Evolutionary conservation across 1,284 basidiomycete genomes (phyloP), one percentile per base, ranked within the genome.

Genomic region (Cerrena zonata): DNA sequence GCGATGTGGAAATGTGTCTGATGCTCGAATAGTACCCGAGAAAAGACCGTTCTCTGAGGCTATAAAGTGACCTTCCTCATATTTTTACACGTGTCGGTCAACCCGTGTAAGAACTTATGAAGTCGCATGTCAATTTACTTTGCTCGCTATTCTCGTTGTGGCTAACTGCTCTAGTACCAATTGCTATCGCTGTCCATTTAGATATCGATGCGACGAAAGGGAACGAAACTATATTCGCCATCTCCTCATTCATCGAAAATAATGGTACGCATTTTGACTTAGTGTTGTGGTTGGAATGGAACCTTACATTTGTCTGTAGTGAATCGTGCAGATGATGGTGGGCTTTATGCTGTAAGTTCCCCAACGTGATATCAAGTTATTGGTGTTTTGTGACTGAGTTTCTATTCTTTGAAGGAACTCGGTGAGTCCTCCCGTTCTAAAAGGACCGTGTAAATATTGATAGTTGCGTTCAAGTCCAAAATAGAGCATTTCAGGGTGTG

Each of bases 241-340:
- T 49, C 24, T 49, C 42, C 10, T 49, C 48, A 22, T 49, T 49
- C 15, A 26, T 49, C 11, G 48, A 49, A 45, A 43, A n/a, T 11
- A 49, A 49, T 23, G 48, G 48, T 45, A 46, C 18, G 39, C 26
- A 12, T 7, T 42, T 47, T 23, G 18, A 18, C 13, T 7, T 42
- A 38, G 27, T 41, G 12, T 19, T 11, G 13, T 4, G 19, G 24
- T 42, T 19, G 4, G 15, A 13, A 19, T 45, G n/a, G n/a, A n/a
- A n/a, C n/a, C n/a, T 18, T 18, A 48, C 21, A 24, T 23, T 22
- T 15, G 21, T 4, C 39, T 27, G 21, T 22, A 49, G 48, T 44
- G 19, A 49, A 49, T 25, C 42, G 48, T 12, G 48, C 48, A 26
- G 48, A 49, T 25, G 48, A 49, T 46, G 48, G 48, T 48, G 48